These are phyloP conservation scores for Asterophora lycoperdoides DNA, from an alignment of 768 basidiomycete species.

Conservation along the genomic window DNA sequence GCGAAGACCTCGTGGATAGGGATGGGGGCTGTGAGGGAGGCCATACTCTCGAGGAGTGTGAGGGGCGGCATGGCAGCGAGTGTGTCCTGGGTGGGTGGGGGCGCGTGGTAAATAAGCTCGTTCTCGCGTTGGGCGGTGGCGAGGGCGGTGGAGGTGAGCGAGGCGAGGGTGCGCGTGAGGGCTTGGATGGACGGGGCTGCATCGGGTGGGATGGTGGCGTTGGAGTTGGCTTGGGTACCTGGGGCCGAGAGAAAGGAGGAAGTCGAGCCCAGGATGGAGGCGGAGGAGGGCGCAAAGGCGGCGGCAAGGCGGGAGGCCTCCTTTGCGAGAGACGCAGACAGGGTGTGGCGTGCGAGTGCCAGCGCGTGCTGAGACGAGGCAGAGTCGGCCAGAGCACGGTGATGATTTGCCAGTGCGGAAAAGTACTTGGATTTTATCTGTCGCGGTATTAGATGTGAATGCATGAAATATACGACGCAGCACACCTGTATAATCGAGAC, in stretches of 20 bases:
- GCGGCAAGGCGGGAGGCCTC: constrained; percentile 71
- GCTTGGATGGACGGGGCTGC: constrained; percentile 76
- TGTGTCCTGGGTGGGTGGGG: constrained; percentile 74
- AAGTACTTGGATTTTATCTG: constrained; percentile 94
- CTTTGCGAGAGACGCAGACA: constrained; percentile 77
- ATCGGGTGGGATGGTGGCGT: constrained; percentile 83
- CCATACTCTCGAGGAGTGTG: constrained; percentile 10
- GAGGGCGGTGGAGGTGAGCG: constrained; percentile 64
- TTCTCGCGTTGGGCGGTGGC: constrained; percentile 80
- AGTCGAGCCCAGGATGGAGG: constrained; percentile 27
- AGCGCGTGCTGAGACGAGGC: constrained; percentile 81
- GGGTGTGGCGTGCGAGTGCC: constrained; percentile 70
- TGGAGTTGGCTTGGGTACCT: constrained; percentile 25
- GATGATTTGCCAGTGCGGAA: constrained; percentile 79
- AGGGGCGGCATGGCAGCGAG: constrained; percentile 82
- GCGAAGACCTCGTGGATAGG: constrained; percentile 94
- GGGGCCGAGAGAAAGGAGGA: no score
- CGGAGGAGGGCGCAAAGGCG: constrained; percentile 67
- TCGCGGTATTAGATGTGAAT: background rate
- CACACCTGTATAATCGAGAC: constrained; percentile 74
- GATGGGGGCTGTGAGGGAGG: constrained; percentile 69
- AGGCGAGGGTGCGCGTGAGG: constrained; percentile 77
- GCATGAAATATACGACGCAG: background rate
- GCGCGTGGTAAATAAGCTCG: constrained; percentile 95
- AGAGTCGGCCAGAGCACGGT: constrained; percentile 76